These are phyloP conservation scores for Cutaneotrichosporon mucoides DNA, from an alignment of 1,284 basidiomycete species.

Conservation along the genomic window DNA sequence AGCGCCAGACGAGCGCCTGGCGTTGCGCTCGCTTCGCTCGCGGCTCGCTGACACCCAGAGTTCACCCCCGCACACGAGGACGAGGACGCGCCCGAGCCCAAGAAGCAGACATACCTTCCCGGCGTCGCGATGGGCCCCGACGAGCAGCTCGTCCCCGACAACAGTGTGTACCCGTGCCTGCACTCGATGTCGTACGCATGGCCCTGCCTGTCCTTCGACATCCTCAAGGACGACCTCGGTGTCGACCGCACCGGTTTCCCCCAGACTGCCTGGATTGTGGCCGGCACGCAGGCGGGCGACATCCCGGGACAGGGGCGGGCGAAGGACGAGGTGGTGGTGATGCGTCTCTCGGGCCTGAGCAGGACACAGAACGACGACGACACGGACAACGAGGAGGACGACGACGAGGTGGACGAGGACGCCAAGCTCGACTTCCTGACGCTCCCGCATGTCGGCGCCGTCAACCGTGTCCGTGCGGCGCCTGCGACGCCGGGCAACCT, in stretches of 20 bases:
- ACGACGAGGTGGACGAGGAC: constrained; percentile 78
- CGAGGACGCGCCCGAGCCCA: constrained; percentile 44
- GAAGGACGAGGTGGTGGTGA: constrained; percentile 80
- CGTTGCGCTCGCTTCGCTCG: too few species aligned
- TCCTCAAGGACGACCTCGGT: constrained; percentile 82
- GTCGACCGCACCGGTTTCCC: constrained; percentile 86
- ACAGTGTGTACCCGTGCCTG: constrained; percentile 93
- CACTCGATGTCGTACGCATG: constrained; percentile 89
- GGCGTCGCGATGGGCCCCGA: constrained; percentile 62
- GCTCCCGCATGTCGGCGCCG: constrained; percentile 82
- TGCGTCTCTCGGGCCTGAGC: constrained; percentile 81
- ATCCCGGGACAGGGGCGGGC: constrained; percentile 53
- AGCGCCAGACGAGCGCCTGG: too few species aligned
- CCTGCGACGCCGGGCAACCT: constrained; percentile 59
- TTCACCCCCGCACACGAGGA: constrained; percentile 53
- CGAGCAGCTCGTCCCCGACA: constrained; percentile 88
- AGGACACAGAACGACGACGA: constrained; percentile 74
- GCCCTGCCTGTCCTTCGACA: constrained; percentile 96
- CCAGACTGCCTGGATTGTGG: constrained; percentile 81
- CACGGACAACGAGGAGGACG: constrained; percentile 68
- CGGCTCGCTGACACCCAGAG: constrained; percentile 15
- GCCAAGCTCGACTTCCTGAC: constrained; percentile 88
- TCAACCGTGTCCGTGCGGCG: constrained; percentile 82
- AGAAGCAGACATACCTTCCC: constrained; percentile 50
- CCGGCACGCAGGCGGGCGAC: constrained; percentile 59